phyloP scores from a whole-genome alignment of 1,284 basidiomycete genomes.

The Uromyces viciae-fabae region DNA sequence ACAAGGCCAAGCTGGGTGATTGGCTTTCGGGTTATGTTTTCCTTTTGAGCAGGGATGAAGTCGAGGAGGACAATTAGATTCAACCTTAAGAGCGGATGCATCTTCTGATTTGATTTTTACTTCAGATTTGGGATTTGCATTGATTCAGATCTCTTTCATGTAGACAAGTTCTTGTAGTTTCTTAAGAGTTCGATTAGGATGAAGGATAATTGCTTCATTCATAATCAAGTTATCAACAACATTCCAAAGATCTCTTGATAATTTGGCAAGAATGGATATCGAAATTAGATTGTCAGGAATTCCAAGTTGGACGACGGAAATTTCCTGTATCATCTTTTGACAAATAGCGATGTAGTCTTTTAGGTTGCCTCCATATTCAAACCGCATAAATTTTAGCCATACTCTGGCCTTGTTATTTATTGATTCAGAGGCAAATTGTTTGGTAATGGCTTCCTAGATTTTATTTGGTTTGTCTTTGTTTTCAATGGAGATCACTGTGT shows the following conservation, averaged over 20 bases:
- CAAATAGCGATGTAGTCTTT: neutral
- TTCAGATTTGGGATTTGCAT: neutral
- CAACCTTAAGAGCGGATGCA: neutral
- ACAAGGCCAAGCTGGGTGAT: neutral
- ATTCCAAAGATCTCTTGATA: neutral
- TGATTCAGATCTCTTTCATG: neutral
- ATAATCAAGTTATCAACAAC: slow-evolving; percentile 1
- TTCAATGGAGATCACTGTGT: neutral
- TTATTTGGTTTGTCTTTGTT: neutral
- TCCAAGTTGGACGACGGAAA: neutral
- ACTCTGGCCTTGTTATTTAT: neutral
- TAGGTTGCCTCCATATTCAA: neutral
- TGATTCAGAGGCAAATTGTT: neutral
- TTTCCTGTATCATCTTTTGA: neutral
- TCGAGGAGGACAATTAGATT: neutral
- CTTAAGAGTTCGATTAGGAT: neutral
- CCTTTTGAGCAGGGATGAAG: neutral
- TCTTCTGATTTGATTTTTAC: neutral
- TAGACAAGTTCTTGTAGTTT: neutral
- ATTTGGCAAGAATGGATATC: neutral
- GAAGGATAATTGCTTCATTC: neutral
- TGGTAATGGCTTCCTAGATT: neutral
- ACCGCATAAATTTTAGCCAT: neutral
- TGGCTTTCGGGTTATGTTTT: slow-evolving; percentile 7
- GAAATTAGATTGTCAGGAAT: neutral